A percentile compares a stretch with the other conserved stretches of the same genome.
Conservation (phyloP, 2,329 filamentous ascomycete genomes). For the Paraphaeosphaeria minitans region DNA sequence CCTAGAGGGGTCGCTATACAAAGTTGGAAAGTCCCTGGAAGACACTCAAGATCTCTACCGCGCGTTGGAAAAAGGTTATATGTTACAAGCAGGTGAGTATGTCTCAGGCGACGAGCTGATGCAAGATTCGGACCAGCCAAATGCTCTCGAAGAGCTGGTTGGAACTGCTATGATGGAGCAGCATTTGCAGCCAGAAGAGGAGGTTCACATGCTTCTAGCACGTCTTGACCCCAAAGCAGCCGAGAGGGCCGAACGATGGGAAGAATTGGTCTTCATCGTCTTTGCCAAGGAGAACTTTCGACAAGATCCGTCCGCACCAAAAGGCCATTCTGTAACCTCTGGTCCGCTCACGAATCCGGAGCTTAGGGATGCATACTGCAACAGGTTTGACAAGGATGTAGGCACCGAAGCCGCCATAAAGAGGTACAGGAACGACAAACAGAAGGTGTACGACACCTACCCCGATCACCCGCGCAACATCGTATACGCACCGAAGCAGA, state of each 20-base stretch:
- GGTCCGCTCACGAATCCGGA: background rate
- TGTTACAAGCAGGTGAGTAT: background rate
- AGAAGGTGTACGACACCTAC: background rate
- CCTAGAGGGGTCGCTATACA: background rate
- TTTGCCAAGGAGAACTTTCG: background rate
- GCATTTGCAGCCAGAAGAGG: background rate
- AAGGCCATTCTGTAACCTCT: background rate
- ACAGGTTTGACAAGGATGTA: background rate
- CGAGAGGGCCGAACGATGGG: background rate
- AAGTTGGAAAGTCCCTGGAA: background rate
- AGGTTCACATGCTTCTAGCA: too few relatives aligned
- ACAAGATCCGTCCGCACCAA: background rate
- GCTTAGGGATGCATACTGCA: background rate
- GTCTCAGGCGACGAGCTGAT: background rate
- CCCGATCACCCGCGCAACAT: background rate
- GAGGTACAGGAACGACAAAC: background rate
- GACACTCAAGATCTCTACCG: background rate
- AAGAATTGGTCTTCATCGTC: conserved; percentile 1
- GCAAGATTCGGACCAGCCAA: background rate
- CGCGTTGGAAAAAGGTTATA: background rate
- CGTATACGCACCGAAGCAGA: background rate
- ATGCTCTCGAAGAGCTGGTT: background rate
- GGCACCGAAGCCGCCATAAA: background rate
- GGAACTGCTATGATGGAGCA: background rate
- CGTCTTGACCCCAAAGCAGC: background rate